These are phyloP conservation scores for Sarcodon sp. DNA, from an alignment of 768 basidiomycete species.

Conservation along the genomic window DNA sequence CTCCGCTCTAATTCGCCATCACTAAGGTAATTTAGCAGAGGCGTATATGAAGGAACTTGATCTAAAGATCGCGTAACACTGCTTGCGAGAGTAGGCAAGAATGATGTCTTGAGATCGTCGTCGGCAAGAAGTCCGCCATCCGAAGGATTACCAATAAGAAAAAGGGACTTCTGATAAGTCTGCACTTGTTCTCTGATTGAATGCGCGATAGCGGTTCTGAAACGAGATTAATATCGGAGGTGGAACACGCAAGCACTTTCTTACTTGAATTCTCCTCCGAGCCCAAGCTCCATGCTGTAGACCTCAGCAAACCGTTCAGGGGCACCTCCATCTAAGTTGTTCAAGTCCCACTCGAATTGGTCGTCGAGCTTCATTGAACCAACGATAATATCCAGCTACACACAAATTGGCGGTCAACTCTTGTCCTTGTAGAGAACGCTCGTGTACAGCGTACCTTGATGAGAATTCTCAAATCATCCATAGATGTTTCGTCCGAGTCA, in stretches of 20 bases:
- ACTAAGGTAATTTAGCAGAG: slow-evolving; percentile 78
- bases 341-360: slow-evolving; percentile 96
- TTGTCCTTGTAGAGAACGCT: neutral
- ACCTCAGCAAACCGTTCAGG: slow-evolving; percentile 90
- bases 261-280: slow-evolving; percentile 87
- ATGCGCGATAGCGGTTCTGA: slow-evolving; percentile 91
- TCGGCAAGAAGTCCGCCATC: slow-evolving; percentile 72
- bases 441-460: slow-evolving; percentile 57
- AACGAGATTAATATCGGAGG: neutral
- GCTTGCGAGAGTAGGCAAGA: slow-evolving; percentile 63
- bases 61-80: slow-evolving; percentile 63
- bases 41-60: slow-evolving; percentile 73
- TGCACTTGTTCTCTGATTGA: slow-evolving; percentile 93
- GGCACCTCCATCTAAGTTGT: slow-evolving; percentile 51
- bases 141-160: slow-evolving; percentile 78
- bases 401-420: neutral
- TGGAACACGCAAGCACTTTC: neutral
- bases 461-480: slow-evolving; percentile 85
- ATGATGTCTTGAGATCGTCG: slow-evolving; percentile 83
- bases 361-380: slow-evolving; percentile 90
- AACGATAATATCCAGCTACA: slow-evolving; percentile 87
- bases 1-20: slow-evolving; percentile 81
- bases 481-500: slow-evolving; percentile 47
- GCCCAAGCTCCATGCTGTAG: slow-evolving; percentile 77
- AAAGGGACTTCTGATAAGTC: slow-evolving; percentile 82